Evolutionary conservation across 331 rosid genomes (phyloP).

Genomic region (Rhamnella rubrinervis): DNA sequence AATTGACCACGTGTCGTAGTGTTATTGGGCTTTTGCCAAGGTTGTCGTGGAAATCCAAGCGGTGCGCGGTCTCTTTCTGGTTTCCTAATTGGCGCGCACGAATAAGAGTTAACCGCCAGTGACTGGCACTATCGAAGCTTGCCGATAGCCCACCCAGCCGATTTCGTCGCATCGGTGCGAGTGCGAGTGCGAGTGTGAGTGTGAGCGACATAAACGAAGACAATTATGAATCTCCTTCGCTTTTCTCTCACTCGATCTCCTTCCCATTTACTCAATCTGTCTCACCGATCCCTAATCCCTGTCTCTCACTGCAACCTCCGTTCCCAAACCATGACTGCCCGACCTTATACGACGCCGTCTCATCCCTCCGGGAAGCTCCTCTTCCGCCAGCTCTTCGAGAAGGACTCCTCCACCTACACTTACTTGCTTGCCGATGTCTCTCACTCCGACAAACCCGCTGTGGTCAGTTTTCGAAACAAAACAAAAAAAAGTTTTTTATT

Average conservation of each 20-base stretch:
- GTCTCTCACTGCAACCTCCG: neutral
- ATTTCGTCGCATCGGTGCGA: too few species aligned
- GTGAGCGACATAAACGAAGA: too few species aligned
- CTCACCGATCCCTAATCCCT: slow-evolving; percentile 11
- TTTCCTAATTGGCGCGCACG: too few species aligned
- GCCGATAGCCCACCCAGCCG: too few species aligned
- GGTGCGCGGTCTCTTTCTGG: too few species aligned
- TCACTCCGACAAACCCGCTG: slow-evolving; percentile 76
- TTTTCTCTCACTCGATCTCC: slow-evolving; percentile 18
- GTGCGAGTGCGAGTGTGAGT: too few species aligned
- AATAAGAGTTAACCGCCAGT: too few species aligned
- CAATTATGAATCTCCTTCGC: slow-evolving; percentile 27
- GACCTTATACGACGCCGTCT: slow-evolving; percentile 41
- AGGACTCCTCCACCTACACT: slow-evolving; percentile 89
- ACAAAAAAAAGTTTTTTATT: too few species aligned
- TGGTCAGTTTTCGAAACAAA: slow-evolving; percentile 33
- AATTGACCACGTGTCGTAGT: too few species aligned
- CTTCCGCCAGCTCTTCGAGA: slow-evolving; percentile 95
- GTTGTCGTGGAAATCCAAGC: too few species aligned
- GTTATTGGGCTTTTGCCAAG: too few species aligned
- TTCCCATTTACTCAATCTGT: neutral
- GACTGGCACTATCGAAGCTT: too few species aligned
- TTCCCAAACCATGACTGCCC: slow-evolving; percentile 28
- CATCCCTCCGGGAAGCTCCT: slow-evolving; percentile 47
- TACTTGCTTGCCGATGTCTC: slow-evolving; percentile 81